A percentile compares a stretch with the other conserved stretches of the same genome.
Evolutionary conservation across 2,329 filamentous ascomycete genomes (phyloP).

Genomic region (Hymenoscyphus linearis): DNA sequence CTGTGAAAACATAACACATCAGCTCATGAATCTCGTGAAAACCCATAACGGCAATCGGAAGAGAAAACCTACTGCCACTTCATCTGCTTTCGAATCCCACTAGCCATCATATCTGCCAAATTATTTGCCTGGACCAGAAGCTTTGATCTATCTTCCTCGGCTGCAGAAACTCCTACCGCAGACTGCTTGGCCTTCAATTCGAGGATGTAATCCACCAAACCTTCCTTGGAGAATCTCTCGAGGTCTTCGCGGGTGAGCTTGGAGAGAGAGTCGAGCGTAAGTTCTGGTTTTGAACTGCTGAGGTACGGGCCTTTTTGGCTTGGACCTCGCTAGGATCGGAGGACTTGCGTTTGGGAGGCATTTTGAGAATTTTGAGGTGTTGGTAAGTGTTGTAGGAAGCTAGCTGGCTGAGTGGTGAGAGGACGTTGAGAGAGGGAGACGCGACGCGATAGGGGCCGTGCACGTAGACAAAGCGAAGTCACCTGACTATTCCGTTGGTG

Average conservation of each 20-base stretch:
- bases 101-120: constrained; percentile 5
- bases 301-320: constrained; percentile 2
- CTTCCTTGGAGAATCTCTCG: background rate
- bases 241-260: background rate
- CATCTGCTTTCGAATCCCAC: constrained; percentile 5
- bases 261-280: background rate
- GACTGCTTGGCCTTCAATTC: background rate
- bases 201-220: constrained; percentile 1
- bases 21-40: background rate
- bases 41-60: background rate
- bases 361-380: background rate
- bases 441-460: background rate
- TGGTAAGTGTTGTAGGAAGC: background rate
- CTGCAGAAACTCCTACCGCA: background rate
- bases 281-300: background rate
- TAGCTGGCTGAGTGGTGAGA: background rate
- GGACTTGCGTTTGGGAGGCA: constrained; percentile 3
- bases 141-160: background rate
- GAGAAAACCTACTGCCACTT: constrained; percentile 2
- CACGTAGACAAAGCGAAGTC: background rate
- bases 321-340: background rate
- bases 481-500: background rate
- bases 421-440: background rate
- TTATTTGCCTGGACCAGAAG: background rate
- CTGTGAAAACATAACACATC: background rate